Conservation (phyloP, 2,329 filamentous ascomycete species). For the Colletotrichum lentis region DNA sequence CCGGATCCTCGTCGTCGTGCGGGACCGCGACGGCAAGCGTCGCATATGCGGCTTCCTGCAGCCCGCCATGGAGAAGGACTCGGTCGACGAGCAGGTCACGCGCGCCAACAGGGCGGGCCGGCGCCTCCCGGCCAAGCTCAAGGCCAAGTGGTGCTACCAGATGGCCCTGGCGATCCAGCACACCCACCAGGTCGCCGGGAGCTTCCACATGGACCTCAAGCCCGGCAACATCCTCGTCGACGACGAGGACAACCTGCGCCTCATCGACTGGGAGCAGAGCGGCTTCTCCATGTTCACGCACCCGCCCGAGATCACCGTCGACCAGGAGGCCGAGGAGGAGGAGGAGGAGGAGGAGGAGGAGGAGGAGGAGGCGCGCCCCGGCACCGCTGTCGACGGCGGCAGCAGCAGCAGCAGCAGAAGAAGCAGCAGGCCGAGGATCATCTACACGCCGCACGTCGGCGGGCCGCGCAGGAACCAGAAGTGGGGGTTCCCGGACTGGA, state of each 20-base stretch:
- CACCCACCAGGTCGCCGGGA: constrained; percentile 40
- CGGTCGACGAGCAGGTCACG: constrained; percentile 36
- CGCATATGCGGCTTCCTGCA: constrained; percentile 39
- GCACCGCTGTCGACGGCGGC: background rate
- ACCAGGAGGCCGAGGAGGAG: constrained; percentile 34
- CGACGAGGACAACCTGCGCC: constrained; percentile 31
- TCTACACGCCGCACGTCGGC: constrained; percentile 37
- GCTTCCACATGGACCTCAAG: constrained; percentile 46
- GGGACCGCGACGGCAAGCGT: background rate
- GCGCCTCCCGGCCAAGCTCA: constrained; percentile 33
- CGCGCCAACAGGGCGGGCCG: constrained; percentile 27
- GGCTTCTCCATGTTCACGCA: constrained; percentile 41
- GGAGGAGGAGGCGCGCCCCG: constrained; percentile 12
- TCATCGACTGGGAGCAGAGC: constrained; percentile 44
- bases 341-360: no score
- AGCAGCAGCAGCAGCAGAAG: no score
- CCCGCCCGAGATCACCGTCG: constrained; percentile 36
- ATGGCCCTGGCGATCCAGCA: constrained; percentile 41
- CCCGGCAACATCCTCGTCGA: constrained; percentile 44
- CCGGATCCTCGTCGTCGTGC: constrained; percentile 29
- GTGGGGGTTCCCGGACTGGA: constrained; percentile 37
- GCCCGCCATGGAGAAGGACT: constrained; percentile 32
- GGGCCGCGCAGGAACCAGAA: constrained; percentile 35
- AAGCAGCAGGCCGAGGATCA: constrained; percentile 19
- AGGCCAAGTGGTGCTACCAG: constrained; percentile 41